Base-by-base conservation (phyloP, 139 green algal genomes). In the Coelastrella sp. region DNA sequence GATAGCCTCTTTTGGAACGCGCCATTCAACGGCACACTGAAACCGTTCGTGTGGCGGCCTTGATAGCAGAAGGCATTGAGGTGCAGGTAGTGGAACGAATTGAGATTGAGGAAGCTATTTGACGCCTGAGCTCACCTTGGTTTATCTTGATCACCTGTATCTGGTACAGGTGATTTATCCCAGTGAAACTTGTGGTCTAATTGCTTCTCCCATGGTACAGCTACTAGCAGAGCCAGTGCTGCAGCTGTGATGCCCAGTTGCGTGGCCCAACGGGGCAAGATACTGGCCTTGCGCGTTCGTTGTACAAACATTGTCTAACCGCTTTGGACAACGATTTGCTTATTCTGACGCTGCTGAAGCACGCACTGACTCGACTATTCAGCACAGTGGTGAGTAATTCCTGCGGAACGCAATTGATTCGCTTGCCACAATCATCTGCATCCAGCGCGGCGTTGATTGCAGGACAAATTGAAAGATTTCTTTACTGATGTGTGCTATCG, bases 131-230 rank as follows among this genome's bases (percentile, higher is more conserved):
- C 32, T 43, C 21, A 80, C 72, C 13, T 67, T n/a, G 72, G 48
- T 45, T 62, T 66, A 19, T 80, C 72, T 32, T 67, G 72, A 32
- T 64, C 72, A 27, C 72, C 72, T 19, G 48, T 66, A 34, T 66
- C 34, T 35, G 45, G 45, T 23, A 80, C 30, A 6, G 45, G 45
- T 23, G 48, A 34, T 4, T 40, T 40, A 48, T 80, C 72, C 45
- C 48, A 80, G 48, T 64, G 72, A 35, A 80, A 80, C 0, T 45
- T 40, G 43, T 62, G 51, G 48, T 80, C 72, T 11, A 80, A 45
- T 19, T 79, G 41, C 41, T 66, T 80, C 72, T 80, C 72, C 72
- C 72, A 80, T 13, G 72, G 72, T 32, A 80, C 8, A 0, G 72
- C 27, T 43, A 80, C 5, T 15, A 80, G 48, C 48, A 66, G 27